Conservation (phyloP, 495 filamentous ascomycete genomes). For the Lindgomyces ingoldianus region DNA sequence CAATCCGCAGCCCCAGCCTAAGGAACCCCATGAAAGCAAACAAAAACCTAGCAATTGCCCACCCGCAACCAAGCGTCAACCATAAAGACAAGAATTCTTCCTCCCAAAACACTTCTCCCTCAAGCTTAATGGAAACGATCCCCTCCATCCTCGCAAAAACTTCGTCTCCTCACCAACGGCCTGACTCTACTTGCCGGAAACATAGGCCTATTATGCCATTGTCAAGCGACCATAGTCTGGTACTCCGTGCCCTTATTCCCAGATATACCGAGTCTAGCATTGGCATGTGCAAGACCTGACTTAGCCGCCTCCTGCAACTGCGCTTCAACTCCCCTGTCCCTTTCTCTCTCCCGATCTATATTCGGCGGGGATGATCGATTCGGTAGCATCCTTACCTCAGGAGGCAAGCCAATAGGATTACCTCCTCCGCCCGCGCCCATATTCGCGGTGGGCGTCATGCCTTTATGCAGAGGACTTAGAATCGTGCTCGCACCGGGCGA, state of each 20-base stretch:
- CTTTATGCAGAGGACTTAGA: not conserved
- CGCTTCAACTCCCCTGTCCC: slow-evolving; percentile 16
- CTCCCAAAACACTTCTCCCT: too few relatives aligned
- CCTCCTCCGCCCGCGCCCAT: not conserved
- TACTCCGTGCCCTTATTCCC: slow-evolving; percentile 12
- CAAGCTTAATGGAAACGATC: too few relatives aligned
- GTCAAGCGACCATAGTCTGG: slow-evolving; percentile 28
- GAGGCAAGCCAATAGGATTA: not conserved
- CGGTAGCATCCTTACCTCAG: not conserved
- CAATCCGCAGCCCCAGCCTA: too few relatives aligned
- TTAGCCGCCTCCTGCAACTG: slow-evolving; percentile 31
- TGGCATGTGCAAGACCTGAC: slow-evolving; percentile 20
- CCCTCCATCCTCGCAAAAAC: not conserved
- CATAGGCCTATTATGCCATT: slow-evolving; percentile 1
- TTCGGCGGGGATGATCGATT: slow-evolving; percentile 3
- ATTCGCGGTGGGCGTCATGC: slow-evolving; percentile 3
- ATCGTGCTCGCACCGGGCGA: slow-evolving; percentile 6
- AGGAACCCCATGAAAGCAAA: too few relatives aligned
- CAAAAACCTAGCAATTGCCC: too few relatives aligned
- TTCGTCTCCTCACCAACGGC: not conserved
- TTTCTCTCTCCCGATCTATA: slow-evolving; percentile 9
- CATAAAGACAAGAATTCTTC: too few relatives aligned
- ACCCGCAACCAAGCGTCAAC: too few relatives aligned
- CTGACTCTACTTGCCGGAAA: not conserved
- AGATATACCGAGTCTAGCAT: not conserved